These are phyloP conservation scores for Alternaria gansuensis DNA, from an alignment of 2,329 filamentous ascomycete genomes.

Conservation along the genomic window DNA sequence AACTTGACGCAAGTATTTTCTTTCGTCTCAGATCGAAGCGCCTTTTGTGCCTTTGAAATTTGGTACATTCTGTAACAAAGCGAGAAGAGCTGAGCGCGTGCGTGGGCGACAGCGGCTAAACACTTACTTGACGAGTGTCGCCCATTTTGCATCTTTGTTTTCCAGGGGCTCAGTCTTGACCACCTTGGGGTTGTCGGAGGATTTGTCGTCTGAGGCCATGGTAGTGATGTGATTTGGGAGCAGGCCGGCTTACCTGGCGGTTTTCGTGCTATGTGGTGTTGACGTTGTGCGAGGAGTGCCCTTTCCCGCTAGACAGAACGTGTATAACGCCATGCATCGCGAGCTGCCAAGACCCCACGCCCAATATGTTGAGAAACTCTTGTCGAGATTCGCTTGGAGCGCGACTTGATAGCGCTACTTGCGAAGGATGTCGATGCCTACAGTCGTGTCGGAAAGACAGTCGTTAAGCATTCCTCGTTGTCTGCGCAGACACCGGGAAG, in stretches of 20 bases:
- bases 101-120: not conserved
- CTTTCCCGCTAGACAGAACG: not conserved
- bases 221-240: not conserved
- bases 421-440: not conserved
- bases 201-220: constrained; percentile 27
- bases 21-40: not conserved
- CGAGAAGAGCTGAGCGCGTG: not conserved
- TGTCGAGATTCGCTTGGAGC: not conserved
- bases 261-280: constrained; percentile 2
- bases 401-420: not conserved
- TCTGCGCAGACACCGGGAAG: not conserved
- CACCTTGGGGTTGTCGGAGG: constrained; percentile 42
- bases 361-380: not conserved
- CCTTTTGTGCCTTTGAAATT: not conserved
- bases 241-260: constrained; percentile 1
- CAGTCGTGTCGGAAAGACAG: not conserved
- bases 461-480: not conserved
- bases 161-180: constrained; percentile 50
- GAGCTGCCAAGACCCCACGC: constrained; percentile 21
- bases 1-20: not conserved
- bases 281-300: constrained; percentile 3
- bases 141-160: constrained; percentile 54
- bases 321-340: constrained; percentile 24
- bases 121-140: constrained; percentile 51
- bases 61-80: not conserved